These are phyloP conservation scores for Petunia secreta DNA, from an alignment of 257 asterid species.

Conservation along the genomic window DNA sequence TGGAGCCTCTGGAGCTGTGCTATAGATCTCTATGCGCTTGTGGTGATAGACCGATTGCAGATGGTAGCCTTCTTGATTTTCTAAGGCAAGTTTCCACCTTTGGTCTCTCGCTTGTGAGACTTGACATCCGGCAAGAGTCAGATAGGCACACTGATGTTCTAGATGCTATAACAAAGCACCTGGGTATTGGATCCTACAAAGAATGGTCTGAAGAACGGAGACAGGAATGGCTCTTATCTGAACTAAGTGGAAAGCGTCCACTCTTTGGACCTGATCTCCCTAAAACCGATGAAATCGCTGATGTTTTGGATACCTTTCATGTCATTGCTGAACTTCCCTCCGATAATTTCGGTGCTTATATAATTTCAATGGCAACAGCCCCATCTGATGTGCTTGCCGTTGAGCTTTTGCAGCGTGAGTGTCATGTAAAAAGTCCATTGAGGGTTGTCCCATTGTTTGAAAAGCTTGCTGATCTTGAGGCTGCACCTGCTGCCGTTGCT, in stretches of 20 bases:
- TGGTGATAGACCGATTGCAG: conserved; percentile 88
- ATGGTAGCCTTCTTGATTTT: conserved; percentile 95
- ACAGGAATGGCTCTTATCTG: conserved; percentile 92
- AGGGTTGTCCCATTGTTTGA: conserved; percentile 90
- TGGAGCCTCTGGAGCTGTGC: conserved; percentile 95
- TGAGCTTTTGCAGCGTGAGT: conserved; percentile 88
- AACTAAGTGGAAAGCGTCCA: conserved; percentile 87
- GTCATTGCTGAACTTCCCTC: conserved; percentile 84
- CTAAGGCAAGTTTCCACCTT: conserved; percentile 94
- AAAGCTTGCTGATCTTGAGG: conserved; percentile 89
- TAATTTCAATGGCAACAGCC: conserved; percentile 94
- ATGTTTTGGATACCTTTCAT: conserved; percentile 74
- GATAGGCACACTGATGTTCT: conserved; percentile 92
- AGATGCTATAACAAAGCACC: conserved; percentile 80
- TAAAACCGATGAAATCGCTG: conserved; percentile 85
- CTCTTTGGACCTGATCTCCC: conserved; percentile 90
- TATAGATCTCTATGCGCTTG: conserved; percentile 84
- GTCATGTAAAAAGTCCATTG: conserved; percentile 69
- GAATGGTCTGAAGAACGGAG: conserved; percentile 88
- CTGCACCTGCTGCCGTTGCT: conserved; percentile 89
- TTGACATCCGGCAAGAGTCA: conserved; percentile 94
- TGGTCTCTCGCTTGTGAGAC: conserved; percentile 88
- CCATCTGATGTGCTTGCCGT: conserved; percentile 97
- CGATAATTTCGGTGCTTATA: conserved; percentile 84
- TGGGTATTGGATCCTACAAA: conserved; percentile 84